Evolutionary conservation across 768 basidiomycete species (phyloP).

Genomic region (Hysterangium stoloniferum): DNA sequence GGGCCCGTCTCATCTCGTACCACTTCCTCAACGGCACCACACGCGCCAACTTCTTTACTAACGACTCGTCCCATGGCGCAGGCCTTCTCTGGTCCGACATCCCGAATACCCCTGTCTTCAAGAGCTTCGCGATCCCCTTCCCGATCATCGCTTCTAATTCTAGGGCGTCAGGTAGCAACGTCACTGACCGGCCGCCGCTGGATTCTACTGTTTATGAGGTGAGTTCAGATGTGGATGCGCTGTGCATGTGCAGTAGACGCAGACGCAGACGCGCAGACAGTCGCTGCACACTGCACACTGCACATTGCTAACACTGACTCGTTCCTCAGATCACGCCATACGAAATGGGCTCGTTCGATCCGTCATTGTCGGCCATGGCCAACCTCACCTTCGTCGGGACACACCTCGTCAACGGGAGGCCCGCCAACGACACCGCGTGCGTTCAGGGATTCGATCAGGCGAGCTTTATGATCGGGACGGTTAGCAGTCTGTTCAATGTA

Average conservation of each 20-base stretch:
- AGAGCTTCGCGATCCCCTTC: conserved; percentile 46
- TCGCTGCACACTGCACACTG: no score
- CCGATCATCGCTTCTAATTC: conserved; percentile 60
- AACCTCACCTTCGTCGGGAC: conserved; percentile 62
- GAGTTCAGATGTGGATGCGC: conserved; percentile 18
- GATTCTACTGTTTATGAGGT: conserved; percentile 54
- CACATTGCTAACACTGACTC: conserved; percentile 7
- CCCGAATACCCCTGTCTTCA: conserved; percentile 42
- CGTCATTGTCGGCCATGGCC: conserved; percentile 60
- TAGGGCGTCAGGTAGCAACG: conserved; percentile 36
- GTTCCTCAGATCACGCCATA: conserved; percentile 44
- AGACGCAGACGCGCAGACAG: no score
- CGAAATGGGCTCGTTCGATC: conserved; percentile 71
- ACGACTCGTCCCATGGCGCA: conserved; percentile 57
- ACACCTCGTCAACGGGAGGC: conserved; percentile 46
- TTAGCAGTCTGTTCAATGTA: conserved; percentile 62
- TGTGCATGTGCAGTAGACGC: no score
- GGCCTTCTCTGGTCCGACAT: conserved; percentile 63
- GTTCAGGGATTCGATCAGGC: conserved; percentile 69
- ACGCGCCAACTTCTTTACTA: conserved; percentile 50
- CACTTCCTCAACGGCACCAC: conserved; percentile 68
- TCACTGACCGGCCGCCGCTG: conserved; percentile 31
- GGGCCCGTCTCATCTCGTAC: conserved; percentile 57
- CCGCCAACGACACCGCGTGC: conserved; percentile 50
- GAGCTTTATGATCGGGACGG: conserved; percentile 68